phyloP scores from a whole-genome alignment of 345 rosid genomes.

The sweet orange (Citrus sinensis) region DNA sequence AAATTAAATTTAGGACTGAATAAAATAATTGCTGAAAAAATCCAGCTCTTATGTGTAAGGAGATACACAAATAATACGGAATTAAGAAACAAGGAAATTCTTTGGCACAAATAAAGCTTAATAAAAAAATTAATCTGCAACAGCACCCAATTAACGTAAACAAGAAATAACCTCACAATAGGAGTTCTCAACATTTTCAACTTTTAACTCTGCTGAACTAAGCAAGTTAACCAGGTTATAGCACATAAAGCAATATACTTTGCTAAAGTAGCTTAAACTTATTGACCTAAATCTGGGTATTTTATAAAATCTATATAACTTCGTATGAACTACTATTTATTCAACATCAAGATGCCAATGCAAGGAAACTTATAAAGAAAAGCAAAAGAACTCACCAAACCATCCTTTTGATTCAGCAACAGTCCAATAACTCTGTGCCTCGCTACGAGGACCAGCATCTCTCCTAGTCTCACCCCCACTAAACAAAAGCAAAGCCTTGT shows the following conservation, averaged over 20 bases:
- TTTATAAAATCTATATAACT: not conserved
- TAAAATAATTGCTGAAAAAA: not conserved
- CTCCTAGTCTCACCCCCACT: constrained; percentile 98
- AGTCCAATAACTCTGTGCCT: constrained; percentile 98
- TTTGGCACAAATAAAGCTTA: not conserved
- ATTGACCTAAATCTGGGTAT: not conserved
- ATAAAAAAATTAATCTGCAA: not conserved
- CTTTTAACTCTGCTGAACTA: not conserved
- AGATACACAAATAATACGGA: not conserved
- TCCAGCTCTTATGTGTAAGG: not conserved
- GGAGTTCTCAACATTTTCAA: not conserved
- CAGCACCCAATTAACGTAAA: not conserved
- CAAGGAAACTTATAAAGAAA: constrained; percentile 4
- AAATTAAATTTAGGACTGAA: too few species aligned
- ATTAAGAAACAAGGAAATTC: not conserved
- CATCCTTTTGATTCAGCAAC: constrained; percentile 93
- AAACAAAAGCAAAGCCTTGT: constrained; percentile 75
- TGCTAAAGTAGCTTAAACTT: not conserved
- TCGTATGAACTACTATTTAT: not conserved
- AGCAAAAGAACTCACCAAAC: constrained; percentile 70
- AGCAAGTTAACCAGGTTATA: not conserved
- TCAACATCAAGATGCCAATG: constrained; percentile 1
- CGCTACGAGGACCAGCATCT: constrained; percentile 95
- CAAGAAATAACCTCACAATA: not conserved
- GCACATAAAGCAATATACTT: not conserved